Evolutionary conservation across 345 rosid species (phyloP).

Genomic region (Noccaea caerulescens): DNA sequence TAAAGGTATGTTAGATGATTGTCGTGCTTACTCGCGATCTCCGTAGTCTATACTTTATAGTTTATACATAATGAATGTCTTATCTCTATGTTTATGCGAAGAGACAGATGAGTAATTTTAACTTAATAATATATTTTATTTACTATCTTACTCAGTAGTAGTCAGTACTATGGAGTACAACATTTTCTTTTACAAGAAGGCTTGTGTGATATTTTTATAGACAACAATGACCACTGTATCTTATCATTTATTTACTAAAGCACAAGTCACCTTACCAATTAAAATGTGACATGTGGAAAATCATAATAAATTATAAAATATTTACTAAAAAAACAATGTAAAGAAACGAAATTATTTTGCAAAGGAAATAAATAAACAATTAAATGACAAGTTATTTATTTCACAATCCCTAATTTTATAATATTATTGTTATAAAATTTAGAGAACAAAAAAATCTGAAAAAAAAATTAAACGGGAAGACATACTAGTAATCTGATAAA

Average conservation of each 20-base stretch:
- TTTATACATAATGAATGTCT: neutral
- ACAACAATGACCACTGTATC: neutral
- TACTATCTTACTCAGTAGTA: neutral
- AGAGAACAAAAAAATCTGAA: too few relatives aligned
- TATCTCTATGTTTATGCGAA: conserved; percentile 3
- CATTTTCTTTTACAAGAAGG: conserved; percentile 4
- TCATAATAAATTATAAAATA: too few relatives aligned
- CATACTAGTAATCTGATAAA: neutral
- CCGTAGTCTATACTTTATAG: neutral
- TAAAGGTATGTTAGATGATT: conserved; percentile 2
- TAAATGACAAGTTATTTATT: too few relatives aligned
- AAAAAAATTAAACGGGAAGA: too few relatives aligned
- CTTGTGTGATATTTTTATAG: neutral
- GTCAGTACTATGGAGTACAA: neutral
- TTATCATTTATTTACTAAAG: too few relatives aligned
- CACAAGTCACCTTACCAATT: too few relatives aligned
- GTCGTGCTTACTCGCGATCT: neutral
- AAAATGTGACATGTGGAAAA: too few relatives aligned
- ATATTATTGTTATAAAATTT: too few relatives aligned
- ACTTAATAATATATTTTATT: neutral
- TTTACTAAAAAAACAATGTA: too few relatives aligned
- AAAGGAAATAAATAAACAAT: too few relatives aligned
- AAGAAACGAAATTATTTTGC: too few relatives aligned
- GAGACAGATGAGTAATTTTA: conserved; percentile 6
- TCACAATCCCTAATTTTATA: too few relatives aligned